phyloP scores from a whole-genome alignment of 306 rosid species.

The Pterocarpus macrocarpus region DNA sequence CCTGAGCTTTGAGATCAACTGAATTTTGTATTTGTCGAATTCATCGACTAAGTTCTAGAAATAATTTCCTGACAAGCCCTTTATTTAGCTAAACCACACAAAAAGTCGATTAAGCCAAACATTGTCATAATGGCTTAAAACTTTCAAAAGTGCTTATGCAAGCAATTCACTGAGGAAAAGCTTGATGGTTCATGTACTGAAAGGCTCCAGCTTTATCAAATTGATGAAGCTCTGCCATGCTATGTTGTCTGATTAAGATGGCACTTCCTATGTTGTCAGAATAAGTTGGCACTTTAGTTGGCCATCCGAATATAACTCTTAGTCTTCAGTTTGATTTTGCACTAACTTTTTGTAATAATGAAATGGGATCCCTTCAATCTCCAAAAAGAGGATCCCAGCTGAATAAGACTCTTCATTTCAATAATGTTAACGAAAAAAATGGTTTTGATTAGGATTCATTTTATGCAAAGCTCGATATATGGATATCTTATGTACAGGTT shows the following conservation, averaged over 20 bases:
- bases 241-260: constrained; percentile 14
- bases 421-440: constrained; percentile 12
- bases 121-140: neutral
- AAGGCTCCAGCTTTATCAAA: neutral
- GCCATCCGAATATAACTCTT: neutral
- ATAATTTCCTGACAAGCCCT: too few relatives aligned
- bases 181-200: constrained; percentile 17
- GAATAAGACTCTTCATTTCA: constrained; percentile 26
- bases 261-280: too few relatives aligned
- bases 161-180: constrained; percentile 24
- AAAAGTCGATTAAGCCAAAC: too few relatives aligned
- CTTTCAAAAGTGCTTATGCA: constrained; percentile 13
- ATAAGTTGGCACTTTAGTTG: constrained; percentile 2
- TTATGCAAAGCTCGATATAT: constrained; percentile 41
- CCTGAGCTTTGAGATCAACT: too few relatives aligned
- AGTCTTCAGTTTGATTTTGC: constrained; percentile 24
- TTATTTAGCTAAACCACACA: too few relatives aligned
- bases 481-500: neutral
- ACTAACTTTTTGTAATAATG: constrained; percentile 5
- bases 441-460: neutral
- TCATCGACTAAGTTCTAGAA: neutral
- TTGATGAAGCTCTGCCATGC: constrained; percentile 25
- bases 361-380: neutral
- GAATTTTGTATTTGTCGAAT: too few relatives aligned
- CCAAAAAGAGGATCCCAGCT: neutral